These are phyloP conservation scores for Akanthomyces dipterigenus DNA, from an alignment of 2,329 filamentous ascomycete genomes.

Conservation along the genomic window DNA sequence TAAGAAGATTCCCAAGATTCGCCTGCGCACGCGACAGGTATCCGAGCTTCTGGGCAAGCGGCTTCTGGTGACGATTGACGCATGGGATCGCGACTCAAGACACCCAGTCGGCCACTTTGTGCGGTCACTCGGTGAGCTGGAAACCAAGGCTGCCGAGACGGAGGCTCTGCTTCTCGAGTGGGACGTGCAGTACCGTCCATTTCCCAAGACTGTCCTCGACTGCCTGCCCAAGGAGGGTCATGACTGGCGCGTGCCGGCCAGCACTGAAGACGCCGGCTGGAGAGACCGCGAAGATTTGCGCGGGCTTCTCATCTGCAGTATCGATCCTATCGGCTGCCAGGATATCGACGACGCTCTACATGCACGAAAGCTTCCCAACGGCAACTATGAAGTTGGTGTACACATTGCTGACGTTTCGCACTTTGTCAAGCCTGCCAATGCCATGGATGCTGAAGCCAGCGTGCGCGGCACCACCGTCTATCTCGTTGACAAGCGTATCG, in stretches of 20 bases:
- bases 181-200: conserved; percentile 95
- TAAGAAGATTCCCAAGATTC: conserved; percentile 93
- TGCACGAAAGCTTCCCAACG: conserved; percentile 75
- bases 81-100: conserved; percentile 88
- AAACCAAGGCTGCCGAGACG: conserved; percentile 96
- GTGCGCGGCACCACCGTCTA: conserved; percentile 95
- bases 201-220: conserved; percentile 91
- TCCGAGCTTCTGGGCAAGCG: conserved; percentile 85
- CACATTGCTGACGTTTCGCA: conserved; percentile 99
- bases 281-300: conserved; percentile 76
- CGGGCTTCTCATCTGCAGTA: conserved; percentile 87
- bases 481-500: conserved; percentile 96
- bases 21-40: conserved; percentile 84
- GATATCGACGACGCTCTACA: conserved; percentile 98
- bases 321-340: conserved; percentile 91
- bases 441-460: conserved; percentile 94
- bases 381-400: conserved; percentile 92
- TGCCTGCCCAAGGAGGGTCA: conserved; percentile 89
- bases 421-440: conserved; percentile 93
- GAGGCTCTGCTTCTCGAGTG: conserved; percentile 91
- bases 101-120: conserved; percentile 94
- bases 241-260: conserved; percentile 84
- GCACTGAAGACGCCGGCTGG: conserved; percentile 78
- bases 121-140: conserved; percentile 83
- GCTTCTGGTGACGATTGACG: conserved; percentile 86